Percentiles rank a stretch among this genome's conserved stretches.
Evolutionary conservation across 805 yeast genomes (phyloP).

Genomic region (Candida xyloterini): DNA sequence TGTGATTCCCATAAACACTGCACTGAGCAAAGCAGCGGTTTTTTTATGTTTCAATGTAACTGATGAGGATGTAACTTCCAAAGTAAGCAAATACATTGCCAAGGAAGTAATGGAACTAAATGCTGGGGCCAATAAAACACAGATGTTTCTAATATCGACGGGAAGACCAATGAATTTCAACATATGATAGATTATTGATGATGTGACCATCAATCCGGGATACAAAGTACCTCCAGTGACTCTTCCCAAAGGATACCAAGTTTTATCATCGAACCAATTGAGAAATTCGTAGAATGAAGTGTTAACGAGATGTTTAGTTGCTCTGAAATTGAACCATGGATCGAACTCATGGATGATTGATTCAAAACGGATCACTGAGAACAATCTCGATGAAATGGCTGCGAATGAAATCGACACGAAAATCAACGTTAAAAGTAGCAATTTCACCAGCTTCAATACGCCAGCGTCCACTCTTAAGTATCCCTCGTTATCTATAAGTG

Average conservation of each 20-base stretch:
- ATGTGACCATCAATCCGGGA: constrained; percentile 97
- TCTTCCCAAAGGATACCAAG: constrained; percentile 99
- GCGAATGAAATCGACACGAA: constrained; percentile 83
- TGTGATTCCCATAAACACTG: constrained; percentile 93
- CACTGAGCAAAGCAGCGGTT: constrained; percentile 87
- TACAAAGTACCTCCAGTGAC: constrained; percentile 98
- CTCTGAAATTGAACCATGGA: constrained; percentile 95
- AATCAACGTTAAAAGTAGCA: constrained; percentile 60
- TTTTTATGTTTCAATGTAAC: constrained; percentile 23
- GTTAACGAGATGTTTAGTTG: constrained; percentile 85
- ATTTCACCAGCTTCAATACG: constrained; percentile 23
- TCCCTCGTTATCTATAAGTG: constrained; percentile 26
- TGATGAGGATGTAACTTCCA: constrained; percentile 77
- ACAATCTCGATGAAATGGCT: constrained; percentile 85
- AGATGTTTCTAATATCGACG: constrained; percentile 89
- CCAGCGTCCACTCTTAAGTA: constrained; percentile 23
- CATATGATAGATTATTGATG: constrained; percentile 82
- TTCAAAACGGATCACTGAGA: constrained; percentile 95
- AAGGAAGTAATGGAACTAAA: constrained; percentile 90
- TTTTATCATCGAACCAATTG: constrained; percentile 98
- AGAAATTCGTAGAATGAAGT: constrained; percentile 86
- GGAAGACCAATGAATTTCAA: constrained; percentile 71
- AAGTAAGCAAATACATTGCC: constrained; percentile 82
- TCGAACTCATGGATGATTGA: constrained; percentile 96
- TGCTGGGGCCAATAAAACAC: constrained; percentile 96